These are phyloP conservation scores for Tolypocladium sp. DNA, from an alignment of 2,329 filamentous ascomycete genomes.

Conservation along the genomic window DNA sequence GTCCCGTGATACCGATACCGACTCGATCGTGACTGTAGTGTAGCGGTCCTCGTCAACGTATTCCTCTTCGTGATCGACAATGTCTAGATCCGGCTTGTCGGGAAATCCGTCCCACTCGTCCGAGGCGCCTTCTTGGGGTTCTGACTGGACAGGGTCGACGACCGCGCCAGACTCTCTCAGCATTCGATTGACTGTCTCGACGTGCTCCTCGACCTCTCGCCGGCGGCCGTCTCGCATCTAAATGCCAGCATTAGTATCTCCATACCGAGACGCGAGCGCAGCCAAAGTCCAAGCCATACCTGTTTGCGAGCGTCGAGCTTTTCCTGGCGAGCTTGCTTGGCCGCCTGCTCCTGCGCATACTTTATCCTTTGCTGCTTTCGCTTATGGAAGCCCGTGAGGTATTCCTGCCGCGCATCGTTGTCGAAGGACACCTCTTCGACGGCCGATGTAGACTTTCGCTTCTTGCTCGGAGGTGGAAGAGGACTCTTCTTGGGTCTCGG, in stretches of 20 bases:
- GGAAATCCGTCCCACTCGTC: slow-evolving; percentile 60
- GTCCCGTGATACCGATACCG: slow-evolving; percentile 69
- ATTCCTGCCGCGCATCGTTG: slow-evolving; percentile 68
- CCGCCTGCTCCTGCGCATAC: slow-evolving; percentile 72
- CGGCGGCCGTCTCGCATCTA: slow-evolving; percentile 79
- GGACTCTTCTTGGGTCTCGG: slow-evolving; percentile 49
- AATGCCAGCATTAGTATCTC: not conserved
- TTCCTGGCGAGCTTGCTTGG: slow-evolving; percentile 69
- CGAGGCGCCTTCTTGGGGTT: slow-evolving; percentile 29
- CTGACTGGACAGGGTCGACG: slow-evolving; percentile 28
- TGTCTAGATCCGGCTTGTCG: slow-evolving; percentile 36
- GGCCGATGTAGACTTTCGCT: slow-evolving; percentile 48
- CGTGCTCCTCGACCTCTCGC: slow-evolving; percentile 71
- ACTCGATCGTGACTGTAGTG: slow-evolving; percentile 89
- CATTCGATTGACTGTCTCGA: slow-evolving; percentile 64
- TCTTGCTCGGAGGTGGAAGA: slow-evolving; percentile 54
- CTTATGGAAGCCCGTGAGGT: slow-evolving; percentile 93
- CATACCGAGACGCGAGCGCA: not conserved
- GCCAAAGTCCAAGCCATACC: slow-evolving; percentile 38
- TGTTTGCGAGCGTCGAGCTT: slow-evolving; percentile 64
- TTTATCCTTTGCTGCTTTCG: slow-evolving; percentile 81
- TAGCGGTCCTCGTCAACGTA: slow-evolving; percentile 95
- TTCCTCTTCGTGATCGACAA: slow-evolving; percentile 77
- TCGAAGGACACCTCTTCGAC: slow-evolving; percentile 85
- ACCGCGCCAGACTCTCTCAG: slow-evolving; percentile 49